Base-by-base conservation (phyloP, 768 basidiomycete species). In the Rhizopogon vulgaris region DNA sequence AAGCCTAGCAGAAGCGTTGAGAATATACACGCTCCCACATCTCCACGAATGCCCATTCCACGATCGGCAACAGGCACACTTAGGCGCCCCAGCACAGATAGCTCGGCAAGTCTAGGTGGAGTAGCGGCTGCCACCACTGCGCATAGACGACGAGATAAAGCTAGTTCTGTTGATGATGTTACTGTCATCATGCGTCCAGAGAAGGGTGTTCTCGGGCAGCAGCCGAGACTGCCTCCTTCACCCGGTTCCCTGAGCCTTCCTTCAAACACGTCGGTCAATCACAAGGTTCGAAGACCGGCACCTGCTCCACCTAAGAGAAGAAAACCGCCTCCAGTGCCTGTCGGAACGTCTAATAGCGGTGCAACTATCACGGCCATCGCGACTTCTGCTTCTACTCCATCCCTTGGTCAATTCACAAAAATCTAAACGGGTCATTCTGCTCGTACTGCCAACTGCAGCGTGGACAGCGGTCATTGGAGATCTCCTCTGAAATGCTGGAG, bases 1-100 rank as follows among this genome's bases (percentile, higher is more conserved):
- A 88, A 87, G 64, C 64, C 77, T 30, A 84, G 80, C 65, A 80
- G 80, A 57, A 90, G 87, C 58, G 79, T 77, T 30, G 86, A 89
- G 63, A 73, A 80, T 55, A 51, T 87, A 18, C 74, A 75, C 49
- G 49, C 62, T 11, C 30, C 38, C 40, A 64, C 38, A 42, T 48
- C 58, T 46, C 56, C 58, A 17, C 67, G 63, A 43, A 62, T 60
- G 5, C 56, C 67, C 15, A 56, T 65, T 18, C 61, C 66, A 37
- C 69, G 71, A 38, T 68, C 70, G 2, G 62, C 58, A 4, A 68
- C 67, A 9, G 74, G 73, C 43, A 60, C 62, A 25, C 32, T 69
- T 32, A 77, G 70, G 57, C 76, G 70, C 56, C 69, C 68, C 15
- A 77, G 77, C 56, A 53, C 61, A 41, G 62, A 71, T 51, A 73